Evolutionary conservation across 768 basidiomycete species (phyloP).

Genomic region (Kwoniella pini): DNA sequence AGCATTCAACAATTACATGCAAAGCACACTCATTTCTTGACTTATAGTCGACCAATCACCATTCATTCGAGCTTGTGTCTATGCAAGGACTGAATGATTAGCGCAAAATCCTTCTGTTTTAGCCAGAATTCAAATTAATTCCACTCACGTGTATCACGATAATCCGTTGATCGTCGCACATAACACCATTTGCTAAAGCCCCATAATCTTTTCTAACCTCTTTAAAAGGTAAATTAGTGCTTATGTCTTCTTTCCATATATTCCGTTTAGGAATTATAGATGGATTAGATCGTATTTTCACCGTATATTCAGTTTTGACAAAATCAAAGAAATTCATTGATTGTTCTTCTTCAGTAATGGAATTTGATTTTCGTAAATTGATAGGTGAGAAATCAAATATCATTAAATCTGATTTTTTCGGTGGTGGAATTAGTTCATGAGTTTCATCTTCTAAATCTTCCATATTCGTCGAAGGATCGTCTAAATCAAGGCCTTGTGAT

Average conservation of each 20-base stretch:
- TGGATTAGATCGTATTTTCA: conserved; percentile 14
- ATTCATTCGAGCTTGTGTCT: conserved; percentile 25
- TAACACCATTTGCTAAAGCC: conserved; percentile 41
- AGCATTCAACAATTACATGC: conserved; percentile 25
- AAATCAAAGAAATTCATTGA: conserved; percentile 2
- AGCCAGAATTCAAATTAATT: not conserved
- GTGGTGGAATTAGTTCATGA: conserved; percentile 13
- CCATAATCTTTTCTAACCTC: conserved; percentile 32
- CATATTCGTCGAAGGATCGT: not conserved
- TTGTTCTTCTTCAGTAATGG: conserved; percentile 1
- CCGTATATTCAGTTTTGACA: conserved; percentile 1
- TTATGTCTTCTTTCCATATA: conserved; percentile 37
- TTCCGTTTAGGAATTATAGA: conserved; percentile 22
- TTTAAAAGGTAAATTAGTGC: conserved; percentile 25
- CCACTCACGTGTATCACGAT: conserved; percentile 43
- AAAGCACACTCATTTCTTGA: conserved; percentile 38
- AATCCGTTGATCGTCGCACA: conserved; percentile 51
- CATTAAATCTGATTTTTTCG: conserved; percentile 26
- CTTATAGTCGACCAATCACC: conserved; percentile 27
- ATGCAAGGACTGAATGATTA: not conserved
- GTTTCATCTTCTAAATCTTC: conserved; percentile 12
- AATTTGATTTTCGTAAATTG: conserved; percentile 9
- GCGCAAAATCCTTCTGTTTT: not conserved
- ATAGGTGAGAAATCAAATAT: conserved; percentile 48
- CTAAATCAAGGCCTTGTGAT: not conserved